Percentiles rank a stretch among this genome's conserved stretches.
phyloP scores from a whole-genome alignment of 2,329 filamentous ascomycete species.

The Paramyrothecium sp. region DNA sequence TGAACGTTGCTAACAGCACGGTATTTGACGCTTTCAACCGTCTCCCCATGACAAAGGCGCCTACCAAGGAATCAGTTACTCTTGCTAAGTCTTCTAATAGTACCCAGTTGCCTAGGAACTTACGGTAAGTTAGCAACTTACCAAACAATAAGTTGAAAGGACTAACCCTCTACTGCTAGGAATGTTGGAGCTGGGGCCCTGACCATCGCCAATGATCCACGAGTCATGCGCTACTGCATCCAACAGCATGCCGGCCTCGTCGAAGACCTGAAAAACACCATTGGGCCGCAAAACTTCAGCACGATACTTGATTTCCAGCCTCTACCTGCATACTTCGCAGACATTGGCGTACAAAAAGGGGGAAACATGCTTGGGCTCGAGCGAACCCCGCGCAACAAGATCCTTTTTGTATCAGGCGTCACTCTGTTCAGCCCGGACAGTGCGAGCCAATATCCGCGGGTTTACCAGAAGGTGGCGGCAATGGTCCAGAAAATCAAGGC shows the following conservation, averaged over 20 bases:
- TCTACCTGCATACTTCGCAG: not conserved
- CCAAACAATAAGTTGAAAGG: too few species aligned
- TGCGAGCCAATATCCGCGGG: not conserved
- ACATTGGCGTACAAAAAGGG: slow-evolving; percentile 1
- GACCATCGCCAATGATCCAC: not conserved
- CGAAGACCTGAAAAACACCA: not conserved
- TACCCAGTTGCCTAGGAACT: not conserved
- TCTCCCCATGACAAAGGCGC: not conserved
- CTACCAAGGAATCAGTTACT: not conserved
- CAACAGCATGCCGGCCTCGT: not conserved
- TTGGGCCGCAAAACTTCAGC: slow-evolving; percentile 1
- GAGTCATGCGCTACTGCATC: not conserved
- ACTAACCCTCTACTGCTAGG: not conserved
- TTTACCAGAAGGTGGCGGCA: not conserved
- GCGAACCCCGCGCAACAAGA: not conserved
- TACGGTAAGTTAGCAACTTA: slow-evolving; percentile 3
- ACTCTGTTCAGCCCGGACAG: not conserved
- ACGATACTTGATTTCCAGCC: slow-evolving; percentile 1
- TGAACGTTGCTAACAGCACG: not conserved
- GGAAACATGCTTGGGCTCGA: slow-evolving; percentile 5
- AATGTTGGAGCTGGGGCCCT: slow-evolving; percentile 1
- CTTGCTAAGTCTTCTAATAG: not conserved
- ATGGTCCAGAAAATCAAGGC: slow-evolving; percentile 9
- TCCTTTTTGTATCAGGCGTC: not conserved
- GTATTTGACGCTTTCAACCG: not conserved